Conservation (phyloP, 202 grass and related monocot genomes). For the Schoenoplectus triqueter region DNA sequence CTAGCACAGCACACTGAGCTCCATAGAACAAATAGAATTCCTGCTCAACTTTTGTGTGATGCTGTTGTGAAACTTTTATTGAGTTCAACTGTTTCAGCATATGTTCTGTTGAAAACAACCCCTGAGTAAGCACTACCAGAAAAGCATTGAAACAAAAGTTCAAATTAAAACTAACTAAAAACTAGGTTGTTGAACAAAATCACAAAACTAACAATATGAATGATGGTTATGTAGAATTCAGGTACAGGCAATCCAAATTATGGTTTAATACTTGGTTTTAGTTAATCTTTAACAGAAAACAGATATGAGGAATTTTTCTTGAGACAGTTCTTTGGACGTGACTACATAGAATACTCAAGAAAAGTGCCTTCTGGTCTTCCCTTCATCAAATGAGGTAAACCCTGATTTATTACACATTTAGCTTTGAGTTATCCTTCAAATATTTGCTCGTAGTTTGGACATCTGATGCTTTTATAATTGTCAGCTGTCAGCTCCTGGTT, state of each 20-base stretch:
- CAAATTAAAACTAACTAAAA: not conserved
- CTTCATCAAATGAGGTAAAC: slow-evolving; percentile 69
- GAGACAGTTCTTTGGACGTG: slow-evolving; percentile 82
- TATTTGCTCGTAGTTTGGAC: slow-evolving; percentile 8
- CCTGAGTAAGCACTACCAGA: not conserved
- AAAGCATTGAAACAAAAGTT: not conserved
- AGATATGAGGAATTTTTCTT: slow-evolving; percentile 99
- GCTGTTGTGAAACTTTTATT: not conserved
- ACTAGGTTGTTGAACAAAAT: not conserved
- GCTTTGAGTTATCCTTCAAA: slow-evolving; percentile 2
- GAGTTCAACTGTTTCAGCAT: not conserved
- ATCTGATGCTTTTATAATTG: slow-evolving; percentile 19
- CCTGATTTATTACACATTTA: slow-evolving; percentile 22
- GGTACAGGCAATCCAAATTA: not conserved
- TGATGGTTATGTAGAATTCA: not conserved
- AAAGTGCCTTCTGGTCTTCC: slow-evolving; percentile 81
- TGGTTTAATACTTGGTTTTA: not conserved
- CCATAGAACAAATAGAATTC: not conserved
- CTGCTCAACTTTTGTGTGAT: slow-evolving; percentile 25
- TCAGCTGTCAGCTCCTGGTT: not conserved
- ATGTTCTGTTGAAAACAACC: not conserved
- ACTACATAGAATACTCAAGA: slow-evolving; percentile 68
- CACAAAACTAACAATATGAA: not conserved
- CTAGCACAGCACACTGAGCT: slow-evolving; percentile 2
- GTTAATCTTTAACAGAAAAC: slow-evolving; percentile 32